Base-by-base conservation (phyloP, 148 eudicot species). In the Bassia scoparia region DNA sequence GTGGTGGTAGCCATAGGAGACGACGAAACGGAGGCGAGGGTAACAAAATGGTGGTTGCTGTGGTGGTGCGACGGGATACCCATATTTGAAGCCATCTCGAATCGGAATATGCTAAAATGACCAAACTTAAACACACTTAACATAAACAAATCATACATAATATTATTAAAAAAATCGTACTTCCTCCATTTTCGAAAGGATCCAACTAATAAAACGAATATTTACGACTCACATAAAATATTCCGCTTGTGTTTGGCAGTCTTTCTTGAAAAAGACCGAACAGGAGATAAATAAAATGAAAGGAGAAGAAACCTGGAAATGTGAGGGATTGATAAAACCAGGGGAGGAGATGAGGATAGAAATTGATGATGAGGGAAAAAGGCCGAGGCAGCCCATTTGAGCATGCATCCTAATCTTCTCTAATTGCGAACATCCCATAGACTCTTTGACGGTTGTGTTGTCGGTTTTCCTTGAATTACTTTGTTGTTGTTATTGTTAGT, bases 371-470 rank as follows among this genome's bases (percentile, higher is more conserved):
- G 59, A n/a, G n/a, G 77, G 49, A 12, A 73, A 29, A 46, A 52
- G n/a, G 11, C 81, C 81, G 48, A 54, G n/a, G n/a, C 20, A 55
- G 14, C 77, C 96, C 80, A 90, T 61, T 77, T 87, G 91, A 52
- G 41, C n/a, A 18, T 87, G 89, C 24, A 90, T 63, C 65, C 96
- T 84, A 64, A 90, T 83, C 80, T 88, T 88, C 81, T 90, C 96
- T 65, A 90, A 66, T 73, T 87, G n/a, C n/a, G 96, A 48, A 92
- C 96, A 84, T 88, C 92, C 38, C 96, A 90, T 75, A 90, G 89
- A n/a, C 96, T 82, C 92, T 76, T n/a, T 90, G 96, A 30, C n/a
- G 96, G 96, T 65, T 90, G 92, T 31, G 77, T 88, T 31, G 90
- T n/a, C n/a, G n/a, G n/a, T n/a, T n/a, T n/a, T n/a, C n/a, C n/a